Conservation (phyloP, 306 rosid genomes). For the Astragalus glycyphyllos region DNA sequence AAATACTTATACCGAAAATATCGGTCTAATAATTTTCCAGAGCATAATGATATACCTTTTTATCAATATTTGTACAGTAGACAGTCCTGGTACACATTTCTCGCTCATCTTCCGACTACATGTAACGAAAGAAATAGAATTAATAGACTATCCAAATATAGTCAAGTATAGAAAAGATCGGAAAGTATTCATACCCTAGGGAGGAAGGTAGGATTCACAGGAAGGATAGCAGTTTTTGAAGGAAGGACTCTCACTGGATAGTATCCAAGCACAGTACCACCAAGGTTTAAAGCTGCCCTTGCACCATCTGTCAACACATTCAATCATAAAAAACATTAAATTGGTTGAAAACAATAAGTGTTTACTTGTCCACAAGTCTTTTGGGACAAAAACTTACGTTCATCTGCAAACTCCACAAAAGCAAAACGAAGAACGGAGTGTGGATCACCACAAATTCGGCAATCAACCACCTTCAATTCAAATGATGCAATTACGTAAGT, state of each 20-base stretch:
- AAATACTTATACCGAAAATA: slow-evolving; percentile 1
- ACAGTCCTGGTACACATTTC: slow-evolving; percentile 97
- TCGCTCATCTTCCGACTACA: slow-evolving; percentile 95
- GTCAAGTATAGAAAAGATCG: slow-evolving; percentile 9
- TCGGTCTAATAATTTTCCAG: neutral
- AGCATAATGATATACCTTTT: slow-evolving; percentile 62
- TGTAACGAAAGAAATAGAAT: slow-evolving; percentile 39
- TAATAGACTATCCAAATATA: slow-evolving; percentile 1
- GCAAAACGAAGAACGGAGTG: slow-evolving; percentile 99
- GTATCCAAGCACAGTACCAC: slow-evolving; percentile 93
- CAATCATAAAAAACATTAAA: slow-evolving; percentile 38
- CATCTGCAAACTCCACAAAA: slow-evolving; percentile 96
- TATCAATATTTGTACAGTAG: slow-evolving; percentile 96
- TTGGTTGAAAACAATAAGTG: neutral
- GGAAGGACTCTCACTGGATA: slow-evolving; percentile 96
- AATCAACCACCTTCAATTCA: slow-evolving; percentile 84
- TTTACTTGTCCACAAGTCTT: neutral
- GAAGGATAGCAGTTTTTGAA: slow-evolving; percentile 98
- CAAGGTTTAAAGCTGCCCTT: slow-evolving; percentile 82
- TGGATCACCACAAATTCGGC: slow-evolving; percentile 97
- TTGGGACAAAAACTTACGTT: slow-evolving; percentile 64
- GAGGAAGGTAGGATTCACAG: slow-evolving; percentile 96
- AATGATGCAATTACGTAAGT: slow-evolving; percentile 26
- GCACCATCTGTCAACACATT: slow-evolving; percentile 77
- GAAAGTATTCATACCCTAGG: slow-evolving; percentile 74